Conservation (phyloP, 1,139 yeast species). For the Taiozyma onychis region DNA sequence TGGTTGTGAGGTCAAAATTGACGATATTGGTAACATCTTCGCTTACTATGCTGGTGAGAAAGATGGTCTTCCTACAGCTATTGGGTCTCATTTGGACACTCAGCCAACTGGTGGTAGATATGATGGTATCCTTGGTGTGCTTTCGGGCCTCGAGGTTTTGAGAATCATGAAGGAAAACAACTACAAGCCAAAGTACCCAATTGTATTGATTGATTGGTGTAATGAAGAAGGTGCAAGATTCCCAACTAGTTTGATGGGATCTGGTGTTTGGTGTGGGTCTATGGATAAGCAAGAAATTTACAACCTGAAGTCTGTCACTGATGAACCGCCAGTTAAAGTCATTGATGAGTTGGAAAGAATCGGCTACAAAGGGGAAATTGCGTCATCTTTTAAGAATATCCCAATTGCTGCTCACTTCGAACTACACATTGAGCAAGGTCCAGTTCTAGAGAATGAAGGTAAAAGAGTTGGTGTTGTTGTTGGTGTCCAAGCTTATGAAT, state of each 20-base stretch:
- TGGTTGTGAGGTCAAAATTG: slow-evolving; percentile 56
- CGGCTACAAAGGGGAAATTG: slow-evolving; percentile 51
- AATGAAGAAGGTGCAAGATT: slow-evolving; percentile 79
- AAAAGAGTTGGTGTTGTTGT: slow-evolving; percentile 59
- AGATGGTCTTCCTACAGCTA: slow-evolving; percentile 49
- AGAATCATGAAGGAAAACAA: slow-evolving; percentile 58
- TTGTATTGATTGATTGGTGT: slow-evolving; percentile 65
- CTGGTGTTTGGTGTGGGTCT: slow-evolving; percentile 61
- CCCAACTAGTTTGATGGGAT: slow-evolving; percentile 59
- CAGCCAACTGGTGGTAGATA: slow-evolving; percentile 79
- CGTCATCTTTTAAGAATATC: slow-evolving; percentile 42
- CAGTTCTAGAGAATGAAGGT: slow-evolving; percentile 50
- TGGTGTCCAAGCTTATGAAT: slow-evolving; percentile 63
- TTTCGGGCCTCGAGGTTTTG: slow-evolving; percentile 60
- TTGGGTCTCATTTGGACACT: slow-evolving; percentile 72
- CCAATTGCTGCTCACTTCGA: slow-evolving; percentile 69
- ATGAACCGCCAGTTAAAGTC: slow-evolving; percentile 45
- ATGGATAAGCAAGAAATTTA: slow-evolving; percentile 44
- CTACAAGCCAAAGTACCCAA: slow-evolving; percentile 55
- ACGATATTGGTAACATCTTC: slow-evolving; percentile 63
- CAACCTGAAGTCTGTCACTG: slow-evolving; percentile 46
- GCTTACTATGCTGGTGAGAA: slow-evolving; percentile 56
- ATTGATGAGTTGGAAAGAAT: slow-evolving; percentile 52
- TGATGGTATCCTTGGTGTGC: slow-evolving; percentile 67
- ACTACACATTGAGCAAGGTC: slow-evolving; percentile 74